phyloP scores from a whole-genome alignment of 345 rosid genomes.

The Physaria fendleri region DNA sequence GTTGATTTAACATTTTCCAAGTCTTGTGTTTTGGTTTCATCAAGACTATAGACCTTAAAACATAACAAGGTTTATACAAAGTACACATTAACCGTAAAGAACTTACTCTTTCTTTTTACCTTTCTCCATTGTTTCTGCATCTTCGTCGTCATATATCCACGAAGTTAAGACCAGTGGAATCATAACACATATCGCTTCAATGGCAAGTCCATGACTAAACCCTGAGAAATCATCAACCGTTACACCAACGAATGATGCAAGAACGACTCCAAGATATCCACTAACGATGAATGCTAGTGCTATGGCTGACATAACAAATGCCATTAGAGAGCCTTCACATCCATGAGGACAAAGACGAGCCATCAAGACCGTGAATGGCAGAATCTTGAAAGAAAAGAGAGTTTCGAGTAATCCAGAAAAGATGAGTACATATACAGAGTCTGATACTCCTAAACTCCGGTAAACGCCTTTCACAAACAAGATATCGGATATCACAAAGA shows the following conservation, averaged over 20 bases:
- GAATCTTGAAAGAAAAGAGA: conserved; percentile 60
- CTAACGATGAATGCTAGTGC: conserved; percentile 70
- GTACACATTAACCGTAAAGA: not conserved
- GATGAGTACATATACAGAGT: conserved; percentile 49
- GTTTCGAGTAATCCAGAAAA: conserved; percentile 73
- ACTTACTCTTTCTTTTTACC: conserved; percentile 30
- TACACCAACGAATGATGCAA: conserved; percentile 56
- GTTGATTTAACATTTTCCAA: no score
- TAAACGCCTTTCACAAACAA: conserved; percentile 66
- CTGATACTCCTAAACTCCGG: conserved; percentile 50
- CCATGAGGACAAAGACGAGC: conserved; percentile 67
- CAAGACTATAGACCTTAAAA: not conserved
- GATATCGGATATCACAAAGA: conserved; percentile 62
- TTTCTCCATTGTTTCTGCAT: conserved; percentile 25
- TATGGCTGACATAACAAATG: conserved; percentile 66
- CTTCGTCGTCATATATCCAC: conserved; percentile 45
- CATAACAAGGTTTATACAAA: not conserved
- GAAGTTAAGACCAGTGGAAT: conserved; percentile 55
- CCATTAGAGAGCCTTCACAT: conserved; percentile 91
- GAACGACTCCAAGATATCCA: conserved; percentile 70
- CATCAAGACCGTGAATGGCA: conserved; percentile 71
- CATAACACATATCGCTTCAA: conserved; percentile 59
- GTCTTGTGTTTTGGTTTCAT: no score
- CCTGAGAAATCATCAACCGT: conserved; percentile 63
- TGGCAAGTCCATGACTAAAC: conserved; percentile 45